phyloP scores from a whole-genome alignment of 202 grass and related monocot genomes.

The Setaria italica region DNA sequence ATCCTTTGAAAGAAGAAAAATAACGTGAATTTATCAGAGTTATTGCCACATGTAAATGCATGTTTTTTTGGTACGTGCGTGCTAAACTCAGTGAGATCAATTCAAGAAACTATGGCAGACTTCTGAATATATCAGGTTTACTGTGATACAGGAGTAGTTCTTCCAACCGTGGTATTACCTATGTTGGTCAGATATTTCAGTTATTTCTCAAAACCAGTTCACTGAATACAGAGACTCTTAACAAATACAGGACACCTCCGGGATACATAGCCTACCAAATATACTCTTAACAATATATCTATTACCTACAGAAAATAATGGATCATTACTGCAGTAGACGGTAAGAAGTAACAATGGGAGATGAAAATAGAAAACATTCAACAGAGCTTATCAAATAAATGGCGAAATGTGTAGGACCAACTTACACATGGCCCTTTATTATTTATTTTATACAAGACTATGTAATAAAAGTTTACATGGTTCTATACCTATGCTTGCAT shows the following conservation, averaged over 20 bases:
- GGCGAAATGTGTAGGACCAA: conserved; percentile 11
- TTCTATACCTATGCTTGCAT: conserved; percentile 20
- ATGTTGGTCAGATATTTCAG: neutral
- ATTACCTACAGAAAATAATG: neutral
- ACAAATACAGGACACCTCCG: too few species aligned
- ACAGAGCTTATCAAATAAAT: conserved; percentile 1
- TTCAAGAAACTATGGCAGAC: neutral
- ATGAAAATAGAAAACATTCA: conserved; percentile 18
- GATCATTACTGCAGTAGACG: neutral
- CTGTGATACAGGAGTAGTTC: too few species aligned
- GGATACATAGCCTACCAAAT: too few species aligned
- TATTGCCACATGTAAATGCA: neutral
- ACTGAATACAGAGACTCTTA: too few species aligned
- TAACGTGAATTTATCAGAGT: neutral
- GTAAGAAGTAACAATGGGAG: neutral
- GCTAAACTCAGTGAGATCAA: neutral
- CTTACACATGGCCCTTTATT: conserved; percentile 21
- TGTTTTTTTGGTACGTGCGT: neutral
- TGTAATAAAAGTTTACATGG: conserved; percentile 4
- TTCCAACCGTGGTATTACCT: neutral
- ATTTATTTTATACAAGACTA: conserved; percentile 25
- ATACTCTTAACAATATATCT: neutral
- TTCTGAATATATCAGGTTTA: too few species aligned
- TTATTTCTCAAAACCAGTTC: conserved; percentile 3
- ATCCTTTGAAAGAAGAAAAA: neutral